phyloP scores from a whole-genome alignment of 2,329 filamentous ascomycete species.

The Hirsutella thompsonii region DNA sequence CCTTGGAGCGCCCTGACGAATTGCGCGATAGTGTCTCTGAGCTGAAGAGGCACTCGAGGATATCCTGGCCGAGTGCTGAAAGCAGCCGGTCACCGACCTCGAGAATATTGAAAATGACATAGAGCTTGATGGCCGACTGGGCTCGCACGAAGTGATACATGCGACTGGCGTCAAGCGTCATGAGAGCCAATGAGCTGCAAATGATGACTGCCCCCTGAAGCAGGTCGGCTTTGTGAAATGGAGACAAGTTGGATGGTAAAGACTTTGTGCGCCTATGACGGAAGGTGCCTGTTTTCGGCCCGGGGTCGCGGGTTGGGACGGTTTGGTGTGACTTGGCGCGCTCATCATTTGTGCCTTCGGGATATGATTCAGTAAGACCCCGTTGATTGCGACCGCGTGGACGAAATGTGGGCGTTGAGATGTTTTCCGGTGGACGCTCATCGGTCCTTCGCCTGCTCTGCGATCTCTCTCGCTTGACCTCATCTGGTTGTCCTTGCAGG shows the following conservation, averaged over 20 bases:
- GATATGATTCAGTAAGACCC: background rate
- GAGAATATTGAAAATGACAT: slow-evolving; percentile 96
- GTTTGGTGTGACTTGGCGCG: slow-evolving; percentile 6
- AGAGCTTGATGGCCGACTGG: slow-evolving; percentile 93
- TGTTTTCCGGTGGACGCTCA: slow-evolving; percentile 10
- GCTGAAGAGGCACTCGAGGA: slow-evolving; percentile 91
- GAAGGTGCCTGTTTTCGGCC: slow-evolving; percentile 22
- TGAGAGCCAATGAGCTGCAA: slow-evolving; percentile 70
- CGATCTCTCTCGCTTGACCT: slow-evolving; percentile 24
- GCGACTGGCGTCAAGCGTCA: slow-evolving; percentile 85
- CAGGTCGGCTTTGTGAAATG: slow-evolving; percentile 90
- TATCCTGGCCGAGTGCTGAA: slow-evolving; percentile 86
- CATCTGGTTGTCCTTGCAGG: slow-evolving; percentile 20
- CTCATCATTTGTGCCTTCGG: slow-evolving; percentile 3
- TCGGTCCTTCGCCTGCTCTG: slow-evolving; percentile 24
- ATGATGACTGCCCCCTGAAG: slow-evolving; percentile 83
- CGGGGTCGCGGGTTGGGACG: slow-evolving; percentile 8
- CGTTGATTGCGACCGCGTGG: slow-evolving; percentile 4
- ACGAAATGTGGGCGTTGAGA: slow-evolving; percentile 1
- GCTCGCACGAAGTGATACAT: slow-evolving; percentile 98
- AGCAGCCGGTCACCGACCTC: slow-evolving; percentile 86
- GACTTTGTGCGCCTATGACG: slow-evolving; percentile 69
- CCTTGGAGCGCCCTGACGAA: slow-evolving; percentile 77
- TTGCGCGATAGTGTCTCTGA: slow-evolving; percentile 83
- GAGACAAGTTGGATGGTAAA: slow-evolving; percentile 69